Conservation (phyloP, 495 filamentous ascomycete species). For the Staphylotrichum tortipilum region DNA sequence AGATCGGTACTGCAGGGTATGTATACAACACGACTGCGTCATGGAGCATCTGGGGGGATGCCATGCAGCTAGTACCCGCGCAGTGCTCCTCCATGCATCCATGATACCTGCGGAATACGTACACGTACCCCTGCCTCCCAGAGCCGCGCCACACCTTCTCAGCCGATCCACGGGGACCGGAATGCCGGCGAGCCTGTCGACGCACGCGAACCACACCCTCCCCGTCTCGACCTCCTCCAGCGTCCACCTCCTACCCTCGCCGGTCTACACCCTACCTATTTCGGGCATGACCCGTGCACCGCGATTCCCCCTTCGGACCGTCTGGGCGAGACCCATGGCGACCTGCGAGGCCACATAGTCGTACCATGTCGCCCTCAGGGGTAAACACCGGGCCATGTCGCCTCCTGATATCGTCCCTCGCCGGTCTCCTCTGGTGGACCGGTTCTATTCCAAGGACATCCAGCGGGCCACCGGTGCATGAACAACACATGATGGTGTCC, state of each 20-base stretch:
- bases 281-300: neutral
- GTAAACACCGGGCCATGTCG: neutral
- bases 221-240: neutral
- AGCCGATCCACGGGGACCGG: neutral
- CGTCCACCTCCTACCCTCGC: neutral
- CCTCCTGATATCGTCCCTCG: no score
- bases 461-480: neutral
- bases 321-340: no score
- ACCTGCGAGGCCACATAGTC: no score
- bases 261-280: conserved; percentile 4
- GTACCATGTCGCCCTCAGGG: neutral
- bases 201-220: neutral
- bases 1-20: no score
- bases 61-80: no score
- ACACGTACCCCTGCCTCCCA: neutral
- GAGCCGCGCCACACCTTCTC: neutral
- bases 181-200: neutral
- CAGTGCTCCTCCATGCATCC: no score
- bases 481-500: neutral
- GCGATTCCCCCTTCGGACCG: neutral
- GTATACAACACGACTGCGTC: no score
- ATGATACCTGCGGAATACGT: no score
- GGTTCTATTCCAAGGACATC: neutral
- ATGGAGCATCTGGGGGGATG: no score
- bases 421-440: neutral